A percentile compares a stretch with the other conserved stretches of the same genome.
Evolutionary conservation across 208 protist genomes (phyloP).

Genomic region (Trypanosoma platydactyli): DNA sequence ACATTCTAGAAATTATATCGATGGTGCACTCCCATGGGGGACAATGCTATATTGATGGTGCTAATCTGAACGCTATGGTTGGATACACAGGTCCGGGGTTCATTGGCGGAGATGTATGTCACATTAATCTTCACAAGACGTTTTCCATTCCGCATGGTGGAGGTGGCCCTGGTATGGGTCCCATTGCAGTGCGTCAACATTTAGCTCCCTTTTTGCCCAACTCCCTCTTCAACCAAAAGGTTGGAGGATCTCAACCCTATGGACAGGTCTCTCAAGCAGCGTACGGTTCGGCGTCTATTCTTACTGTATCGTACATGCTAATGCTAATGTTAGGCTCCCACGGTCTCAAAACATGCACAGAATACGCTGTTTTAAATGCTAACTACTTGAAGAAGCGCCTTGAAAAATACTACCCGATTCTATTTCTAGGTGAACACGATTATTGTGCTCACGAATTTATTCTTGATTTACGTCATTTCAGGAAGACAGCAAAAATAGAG

Average conservation of each 20-base stretch:
- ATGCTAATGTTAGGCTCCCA: constrained; percentile 94
- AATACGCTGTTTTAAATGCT: constrained; percentile 97
- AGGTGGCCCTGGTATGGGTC: constrained; percentile 97
- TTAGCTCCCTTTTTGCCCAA: constrained; percentile 93
- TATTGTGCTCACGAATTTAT: constrained; percentile 98
- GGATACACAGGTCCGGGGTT: constrained; percentile 95
- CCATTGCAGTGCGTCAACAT: constrained; percentile 94
- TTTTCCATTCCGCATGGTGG: constrained; percentile 97
- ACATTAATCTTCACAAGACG: constrained; percentile 99
- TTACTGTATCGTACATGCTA: constrained; percentile 96
- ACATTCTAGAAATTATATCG: constrained; percentile 85
- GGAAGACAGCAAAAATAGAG: constrained; percentile 91
- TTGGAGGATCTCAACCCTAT: constrained; percentile 73
- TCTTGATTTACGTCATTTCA: constrained; percentile 94
- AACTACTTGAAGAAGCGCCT: constrained; percentile 98
- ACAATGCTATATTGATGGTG: constrained; percentile 98
- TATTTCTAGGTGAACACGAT: constrained; percentile 87
- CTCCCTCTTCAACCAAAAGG: constrained; percentile 59
- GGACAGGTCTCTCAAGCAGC: constrained; percentile 93
- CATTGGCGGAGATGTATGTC: constrained; percentile 97
- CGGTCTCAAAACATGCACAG: constrained; percentile 90
- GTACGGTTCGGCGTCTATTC: constrained; percentile 94
- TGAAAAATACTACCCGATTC: constrained; percentile 93
- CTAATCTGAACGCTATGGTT: constrained; percentile 98
- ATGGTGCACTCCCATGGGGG: constrained; percentile 92